Evolutionary conservation across 805 yeast genomes (phyloP).

Genomic region (Ogataea paraovalis): DNA sequence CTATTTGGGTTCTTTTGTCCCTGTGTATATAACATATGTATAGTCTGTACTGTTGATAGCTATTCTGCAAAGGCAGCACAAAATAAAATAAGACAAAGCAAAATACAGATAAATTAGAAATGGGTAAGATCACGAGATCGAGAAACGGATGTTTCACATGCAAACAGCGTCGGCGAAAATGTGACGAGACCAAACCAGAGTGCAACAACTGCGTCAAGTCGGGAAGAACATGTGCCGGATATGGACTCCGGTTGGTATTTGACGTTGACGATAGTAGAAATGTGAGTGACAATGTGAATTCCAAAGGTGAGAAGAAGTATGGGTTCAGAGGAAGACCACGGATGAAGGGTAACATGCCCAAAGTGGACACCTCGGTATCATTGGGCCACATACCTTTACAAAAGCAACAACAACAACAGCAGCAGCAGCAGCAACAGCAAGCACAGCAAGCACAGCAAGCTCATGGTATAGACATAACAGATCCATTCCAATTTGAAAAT

Average conservation of each 20-base stretch:
- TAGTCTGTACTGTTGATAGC: too few relatives aligned
- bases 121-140: constrained; percentile 43
- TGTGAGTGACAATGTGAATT: constrained; percentile 10
- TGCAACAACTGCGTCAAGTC: constrained; percentile 45
- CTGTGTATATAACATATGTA: too few relatives aligned
- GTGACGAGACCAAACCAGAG: constrained; percentile 51
- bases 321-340: constrained; percentile 45
- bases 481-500: constrained; percentile 27
- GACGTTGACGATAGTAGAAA: constrained; percentile 47
- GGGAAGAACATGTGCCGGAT: constrained; percentile 47
- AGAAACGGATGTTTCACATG: constrained; percentile 60
- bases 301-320: constrained; percentile 34
- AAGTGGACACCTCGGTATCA: not conserved
- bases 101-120: too few relatives aligned
- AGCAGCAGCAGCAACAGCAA: not conserved
- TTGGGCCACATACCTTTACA: too few relatives aligned
- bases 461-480: constrained; percentile 16
- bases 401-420: not conserved
- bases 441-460: not conserved
- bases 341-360: constrained; percentile 23
- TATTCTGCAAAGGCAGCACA: too few relatives aligned
- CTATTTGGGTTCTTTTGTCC: too few relatives aligned
- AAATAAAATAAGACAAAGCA: too few relatives aligned
- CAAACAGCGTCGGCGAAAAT: constrained; percentile 48
- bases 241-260: constrained; percentile 44